A percentile compares a stretch with the other conserved stretches of the same genome.
phyloP scores from a whole-genome alignment of 2,329 filamentous ascomycete genomes.

The Aspergillus sojae region DNA sequence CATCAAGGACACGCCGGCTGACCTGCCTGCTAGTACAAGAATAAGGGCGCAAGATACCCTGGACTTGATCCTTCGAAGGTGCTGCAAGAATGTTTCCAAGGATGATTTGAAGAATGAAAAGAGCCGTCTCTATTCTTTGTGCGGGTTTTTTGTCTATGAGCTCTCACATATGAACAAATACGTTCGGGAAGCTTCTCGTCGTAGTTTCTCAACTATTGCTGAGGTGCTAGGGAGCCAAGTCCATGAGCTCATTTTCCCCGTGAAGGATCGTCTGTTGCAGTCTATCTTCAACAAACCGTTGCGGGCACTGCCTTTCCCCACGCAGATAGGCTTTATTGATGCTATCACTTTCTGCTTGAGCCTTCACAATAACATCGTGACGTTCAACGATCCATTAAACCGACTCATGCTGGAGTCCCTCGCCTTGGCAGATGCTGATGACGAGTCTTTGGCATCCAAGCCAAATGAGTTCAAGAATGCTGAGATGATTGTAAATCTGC shows the following conservation, averaged over 20 bases:
- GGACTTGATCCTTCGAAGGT: conserved; percentile 74
- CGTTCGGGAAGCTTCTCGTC: conserved; percentile 83
- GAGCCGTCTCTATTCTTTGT: conserved; percentile 72
- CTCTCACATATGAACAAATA: conserved; percentile 95
- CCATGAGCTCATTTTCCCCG: conserved; percentile 84
- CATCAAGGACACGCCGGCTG: conserved; percentile 95
- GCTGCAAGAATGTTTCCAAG: conserved; percentile 77
- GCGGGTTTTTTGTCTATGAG: conserved; percentile 82
- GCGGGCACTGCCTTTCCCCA: conserved; percentile 86
- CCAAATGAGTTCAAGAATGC: conserved; percentile 94
- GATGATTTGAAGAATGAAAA: conserved; percentile 72
- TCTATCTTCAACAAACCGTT: conserved; percentile 96
- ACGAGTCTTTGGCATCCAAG: conserved; percentile 90
- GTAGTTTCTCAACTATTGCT: conserved; percentile 78
- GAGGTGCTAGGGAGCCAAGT: conserved; percentile 76
- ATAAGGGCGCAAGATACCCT: conserved; percentile 81
- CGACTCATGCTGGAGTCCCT: conserved; percentile 90
- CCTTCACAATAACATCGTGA: conserved; percentile 83
- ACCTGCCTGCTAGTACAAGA: conserved; percentile 87
- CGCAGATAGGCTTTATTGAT: conserved; percentile 97
- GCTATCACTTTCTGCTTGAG: conserved; percentile 94
- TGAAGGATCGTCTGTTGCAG: conserved; percentile 84
- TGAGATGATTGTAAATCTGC: conserved; percentile 85
- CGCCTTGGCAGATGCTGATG: conserved; percentile 89
- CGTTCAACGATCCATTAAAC: conserved; percentile 89